Evolutionary conservation across 768 basidiomycete genomes (phyloP).

Genomic region (Crepidotus variabilis): DNA sequence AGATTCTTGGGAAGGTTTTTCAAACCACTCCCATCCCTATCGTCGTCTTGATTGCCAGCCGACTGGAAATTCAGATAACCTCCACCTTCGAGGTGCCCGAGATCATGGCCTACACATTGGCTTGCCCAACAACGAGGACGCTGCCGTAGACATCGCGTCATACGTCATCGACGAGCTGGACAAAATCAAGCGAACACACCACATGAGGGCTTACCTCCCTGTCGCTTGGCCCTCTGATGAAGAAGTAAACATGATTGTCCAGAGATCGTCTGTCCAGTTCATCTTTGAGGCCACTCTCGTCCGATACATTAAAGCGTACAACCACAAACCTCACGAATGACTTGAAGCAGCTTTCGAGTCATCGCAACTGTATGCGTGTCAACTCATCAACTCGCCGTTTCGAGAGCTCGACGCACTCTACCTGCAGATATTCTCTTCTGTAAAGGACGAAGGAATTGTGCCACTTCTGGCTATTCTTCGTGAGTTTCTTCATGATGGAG

Average conservation of each 20-base stretch:
- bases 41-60: not conserved
- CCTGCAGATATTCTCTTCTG: not conserved
- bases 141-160: too few species aligned
- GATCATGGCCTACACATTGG: too few species aligned
- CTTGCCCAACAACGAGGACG: too few species aligned
- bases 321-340: not conserved
- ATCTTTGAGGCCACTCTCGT: conserved; percentile 11
- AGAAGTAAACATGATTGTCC: not conserved
- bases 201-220: not conserved
- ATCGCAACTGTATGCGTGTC: not conserved
- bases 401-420: not conserved
- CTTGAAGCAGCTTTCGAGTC: not conserved
- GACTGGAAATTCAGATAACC: not conserved
- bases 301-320: conserved; percentile 1
- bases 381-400: not conserved
- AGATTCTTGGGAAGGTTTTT: not conserved
- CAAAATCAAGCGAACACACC: not conserved
- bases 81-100: not conserved
- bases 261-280: conserved; percentile 11
- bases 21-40: not conserved
- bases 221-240: not conserved
- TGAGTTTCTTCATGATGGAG: too few species aligned
- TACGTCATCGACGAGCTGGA: not conserved
- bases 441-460: too few species aligned
- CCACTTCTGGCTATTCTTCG: too few species aligned